Conservation (phyloP, 2,329 filamentous ascomycete species). For the Cercospora sp. region DNA sequence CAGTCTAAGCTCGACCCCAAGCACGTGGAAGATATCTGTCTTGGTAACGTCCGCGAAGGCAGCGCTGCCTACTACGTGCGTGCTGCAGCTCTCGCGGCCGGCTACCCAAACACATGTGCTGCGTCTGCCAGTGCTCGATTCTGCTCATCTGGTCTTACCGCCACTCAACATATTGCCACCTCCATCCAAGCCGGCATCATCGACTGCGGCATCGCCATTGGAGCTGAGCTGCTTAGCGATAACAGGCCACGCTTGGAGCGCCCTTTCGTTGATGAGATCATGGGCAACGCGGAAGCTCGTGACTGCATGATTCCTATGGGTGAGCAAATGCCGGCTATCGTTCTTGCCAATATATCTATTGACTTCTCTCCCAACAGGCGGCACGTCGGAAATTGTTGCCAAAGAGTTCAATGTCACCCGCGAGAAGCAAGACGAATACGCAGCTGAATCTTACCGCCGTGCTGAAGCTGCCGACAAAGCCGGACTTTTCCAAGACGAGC, state of each 20-base stretch:
- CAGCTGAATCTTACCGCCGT: slow-evolving; percentile 69
- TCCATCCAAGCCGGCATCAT: slow-evolving; percentile 74
- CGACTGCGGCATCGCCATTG: slow-evolving; percentile 73
- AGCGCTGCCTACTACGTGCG: slow-evolving; percentile 87
- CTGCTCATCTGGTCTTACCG: slow-evolving; percentile 74
- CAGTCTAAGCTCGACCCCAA: slow-evolving; percentile 38
- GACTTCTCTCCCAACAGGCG: slow-evolving; percentile 4
- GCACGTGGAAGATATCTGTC: slow-evolving; percentile 68
- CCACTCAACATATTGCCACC: slow-evolving; percentile 72
- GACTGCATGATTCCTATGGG: slow-evolving; percentile 96
- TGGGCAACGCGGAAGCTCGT: slow-evolving; percentile 66
- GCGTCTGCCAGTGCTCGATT: slow-evolving; percentile 85
- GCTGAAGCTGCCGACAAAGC: slow-evolving; percentile 67
- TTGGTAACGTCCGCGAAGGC: slow-evolving; percentile 82
- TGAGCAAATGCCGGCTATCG: slow-evolving; percentile 39
- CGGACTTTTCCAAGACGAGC: slow-evolving; percentile 73
- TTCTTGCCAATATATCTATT: background rate
- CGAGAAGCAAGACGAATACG: slow-evolving; percentile 78
- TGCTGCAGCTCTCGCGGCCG: slow-evolving; percentile 81
- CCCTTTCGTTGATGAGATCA: slow-evolving; percentile 72
- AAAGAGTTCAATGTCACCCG: slow-evolving; percentile 69
- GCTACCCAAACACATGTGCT: slow-evolving; percentile 82
- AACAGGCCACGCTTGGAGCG: slow-evolving; percentile 81
- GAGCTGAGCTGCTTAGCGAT: slow-evolving; percentile 92
- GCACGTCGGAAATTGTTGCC: slow-evolving; percentile 82